Evolutionary conservation across 2,329 filamentous ascomycete species (phyloP).

Genomic region (Colletotrichum magnum): DNA sequence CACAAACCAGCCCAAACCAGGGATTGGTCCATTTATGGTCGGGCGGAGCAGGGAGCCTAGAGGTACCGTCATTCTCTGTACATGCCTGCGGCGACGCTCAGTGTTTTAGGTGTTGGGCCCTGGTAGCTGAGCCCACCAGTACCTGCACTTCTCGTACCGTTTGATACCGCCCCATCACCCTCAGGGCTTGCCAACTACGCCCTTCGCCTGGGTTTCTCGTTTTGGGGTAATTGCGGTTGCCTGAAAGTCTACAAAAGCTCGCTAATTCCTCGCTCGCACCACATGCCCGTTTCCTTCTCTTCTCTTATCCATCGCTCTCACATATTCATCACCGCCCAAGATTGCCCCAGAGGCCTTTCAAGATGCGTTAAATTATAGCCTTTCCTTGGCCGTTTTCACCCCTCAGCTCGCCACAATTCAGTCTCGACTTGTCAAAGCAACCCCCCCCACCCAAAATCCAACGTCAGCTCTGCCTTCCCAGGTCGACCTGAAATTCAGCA

Average conservation of each 20-base stretch:
- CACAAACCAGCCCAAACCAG: conserved; percentile 22
- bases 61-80: conserved; percentile 41
- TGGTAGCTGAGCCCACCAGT: neutral
- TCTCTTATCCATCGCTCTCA: conserved; percentile 50
- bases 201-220: conserved; percentile 15
- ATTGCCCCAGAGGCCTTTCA: conserved; percentile 17
- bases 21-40: conserved; percentile 6
- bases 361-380: conserved; percentile 34
- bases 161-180: neutral
- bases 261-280: conserved; percentile 46
- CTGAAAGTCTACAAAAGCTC: conserved; percentile 38
- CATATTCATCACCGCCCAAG: conserved; percentile 63
- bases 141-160: neutral
- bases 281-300: conserved; percentile 54
- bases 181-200: conserved; percentile 30
- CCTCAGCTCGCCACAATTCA: conserved; percentile 36
- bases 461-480: conserved; percentile 78
- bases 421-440: conserved; percentile 72
- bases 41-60: neutral
- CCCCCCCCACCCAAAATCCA: conserved; percentile 74
- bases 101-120: no score
- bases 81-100: neutral
- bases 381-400: conserved; percentile 11
- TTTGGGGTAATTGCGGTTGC: conserved; percentile 21
- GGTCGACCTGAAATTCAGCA: conserved; percentile 89